A percentile compares a stretch with the other conserved stretches of the same genome.
Conservation (phyloP, 768 basidiomycete genomes). For the Pisolithus orientalis region DNA sequence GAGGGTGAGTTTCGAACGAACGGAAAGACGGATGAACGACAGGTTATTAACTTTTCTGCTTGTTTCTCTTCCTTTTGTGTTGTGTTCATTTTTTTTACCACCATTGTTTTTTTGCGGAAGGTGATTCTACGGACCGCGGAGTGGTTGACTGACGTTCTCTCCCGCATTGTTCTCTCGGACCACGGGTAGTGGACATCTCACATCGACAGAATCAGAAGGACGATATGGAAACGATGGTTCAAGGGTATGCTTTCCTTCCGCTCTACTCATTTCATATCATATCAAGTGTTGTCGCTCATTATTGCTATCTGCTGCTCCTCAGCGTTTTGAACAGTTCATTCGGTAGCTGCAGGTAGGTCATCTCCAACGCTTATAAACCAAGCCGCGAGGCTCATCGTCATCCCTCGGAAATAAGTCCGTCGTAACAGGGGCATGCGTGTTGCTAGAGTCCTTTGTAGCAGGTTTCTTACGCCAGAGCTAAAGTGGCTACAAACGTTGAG, state of each 20-base stretch:
- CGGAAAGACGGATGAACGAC: conserved; percentile 3
- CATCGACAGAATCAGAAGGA: conserved; percentile 13
- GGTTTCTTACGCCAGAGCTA: not conserved
- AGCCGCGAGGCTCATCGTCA: not conserved
- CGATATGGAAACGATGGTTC: conserved; percentile 15
- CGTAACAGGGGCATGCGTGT: not conserved
- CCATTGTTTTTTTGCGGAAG: conserved; percentile 29
- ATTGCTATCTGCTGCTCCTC: not conserved
- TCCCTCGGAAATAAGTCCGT: not conserved
- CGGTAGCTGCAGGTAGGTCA: not conserved
- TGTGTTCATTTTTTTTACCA: conserved; percentile 6
- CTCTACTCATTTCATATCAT: not conserved
- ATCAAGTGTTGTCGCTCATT: not conserved
- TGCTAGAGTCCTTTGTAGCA: not conserved
- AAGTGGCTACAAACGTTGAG: not conserved
- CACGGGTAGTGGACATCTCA: conserved; percentile 9
- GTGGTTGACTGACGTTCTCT: conserved; percentile 10
- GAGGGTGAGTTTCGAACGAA: not conserved
- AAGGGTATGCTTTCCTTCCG: conserved; percentile 7
- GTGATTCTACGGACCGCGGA: conserved; percentile 10
- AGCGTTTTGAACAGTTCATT: not conserved
- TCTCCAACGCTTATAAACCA: not conserved
- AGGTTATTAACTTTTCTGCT: conserved; percentile 1
- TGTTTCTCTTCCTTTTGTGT: conserved; percentile 18
- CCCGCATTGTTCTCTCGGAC: conserved; percentile 17